Percentiles rank a stretch among this genome's conserved stretches.
Evolutionary conservation across 129 eudicot species (phyloP).

Genomic region (Mikania micrantha): DNA sequence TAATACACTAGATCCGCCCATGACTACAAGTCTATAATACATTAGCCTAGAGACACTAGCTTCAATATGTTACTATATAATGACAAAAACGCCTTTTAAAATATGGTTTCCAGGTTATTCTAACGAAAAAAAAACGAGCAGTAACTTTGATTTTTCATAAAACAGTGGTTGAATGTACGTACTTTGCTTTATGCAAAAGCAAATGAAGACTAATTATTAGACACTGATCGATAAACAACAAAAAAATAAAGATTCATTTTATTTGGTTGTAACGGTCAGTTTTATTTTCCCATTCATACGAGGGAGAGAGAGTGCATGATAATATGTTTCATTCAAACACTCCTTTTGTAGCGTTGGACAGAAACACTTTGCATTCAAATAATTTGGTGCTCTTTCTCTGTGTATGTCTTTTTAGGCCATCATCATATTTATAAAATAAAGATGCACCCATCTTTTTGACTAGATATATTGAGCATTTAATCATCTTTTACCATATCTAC

Average conservation of each 20-base stretch:
- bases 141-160: too few relatives aligned
- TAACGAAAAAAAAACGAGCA: too few relatives aligned
- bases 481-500: slow-evolving; percentile 9
- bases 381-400: slow-evolving; percentile 47
- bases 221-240: slow-evolving; percentile 27
- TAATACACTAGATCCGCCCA: too few relatives aligned
- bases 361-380: slow-evolving; percentile 58
- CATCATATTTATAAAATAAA: slow-evolving; percentile 31
- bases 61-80: too few relatives aligned
- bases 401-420: slow-evolving; percentile 76
- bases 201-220: slow-evolving; percentile 19
- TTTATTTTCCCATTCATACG: background rate
- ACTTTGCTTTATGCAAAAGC: slow-evolving; percentile 50
- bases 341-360: slow-evolving; percentile 56
- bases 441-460: slow-evolving; percentile 54
- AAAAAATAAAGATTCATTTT: slow-evolving; percentile 32
- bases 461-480: slow-evolving; percentile 33
- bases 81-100: too few relatives aligned
- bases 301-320: background rate
- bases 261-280: slow-evolving; percentile 3
- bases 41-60: too few relatives aligned
- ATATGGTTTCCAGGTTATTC: too few relatives aligned
- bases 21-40: too few relatives aligned
- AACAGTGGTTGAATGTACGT: slow-evolving; percentile 30
- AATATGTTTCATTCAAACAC: slow-evolving; percentile 52